Base-by-base conservation (phyloP, 441 rosid genomes). In the Populus tomentosa region DNA sequence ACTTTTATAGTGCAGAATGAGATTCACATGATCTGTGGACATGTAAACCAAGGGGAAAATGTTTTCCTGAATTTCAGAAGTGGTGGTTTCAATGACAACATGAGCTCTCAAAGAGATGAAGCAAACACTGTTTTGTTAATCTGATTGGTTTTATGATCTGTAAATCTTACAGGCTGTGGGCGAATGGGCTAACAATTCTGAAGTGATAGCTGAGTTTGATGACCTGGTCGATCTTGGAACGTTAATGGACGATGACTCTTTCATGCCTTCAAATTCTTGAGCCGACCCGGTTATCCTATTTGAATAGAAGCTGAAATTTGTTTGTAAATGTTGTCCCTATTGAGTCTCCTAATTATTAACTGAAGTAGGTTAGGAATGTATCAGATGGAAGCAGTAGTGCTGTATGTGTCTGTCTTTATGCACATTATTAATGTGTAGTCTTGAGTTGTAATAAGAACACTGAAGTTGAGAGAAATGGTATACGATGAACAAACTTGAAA, bases 211-310 rank as follows among this genome's bases (percentile, higher is more conserved):
- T 4, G 89, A 85, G 75, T 81, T 86, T 50, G 90, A 87, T 77
- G 87, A 87, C 82, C 78, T 86, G 76, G 82, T 90, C 30, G 94
- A 91, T 77, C 73, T 91, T 42, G 96, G 87, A 75, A 87, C 89
- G 69, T 75, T 87, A 82, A 80, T 90, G 76, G 90, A 86, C 66
- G 89, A 80, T 6, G 89, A 90, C 75, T 80, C 85, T 46, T 78
- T 80, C 79, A 88, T 89, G 90, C 69, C 84, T 7, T 67, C 81
- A 5, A 84, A 82, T 73, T 84, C 83, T 18, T 82, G 86, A 86
- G 32, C 10, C 63, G 59, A 67, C 26, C 14, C 59, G 64, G 7
- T 61, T 24, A 2, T 64, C 13, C 32, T 28, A 3, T 30, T 20
- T 36, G 42, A 21, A 18, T 28, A 28, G 46, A 67, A 3, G 2